Percentiles rank a stretch among this genome's conserved stretches.
Evolutionary conservation across 768 basidiomycete species (phyloP).

Genomic region (Leccinum broughii): DNA sequence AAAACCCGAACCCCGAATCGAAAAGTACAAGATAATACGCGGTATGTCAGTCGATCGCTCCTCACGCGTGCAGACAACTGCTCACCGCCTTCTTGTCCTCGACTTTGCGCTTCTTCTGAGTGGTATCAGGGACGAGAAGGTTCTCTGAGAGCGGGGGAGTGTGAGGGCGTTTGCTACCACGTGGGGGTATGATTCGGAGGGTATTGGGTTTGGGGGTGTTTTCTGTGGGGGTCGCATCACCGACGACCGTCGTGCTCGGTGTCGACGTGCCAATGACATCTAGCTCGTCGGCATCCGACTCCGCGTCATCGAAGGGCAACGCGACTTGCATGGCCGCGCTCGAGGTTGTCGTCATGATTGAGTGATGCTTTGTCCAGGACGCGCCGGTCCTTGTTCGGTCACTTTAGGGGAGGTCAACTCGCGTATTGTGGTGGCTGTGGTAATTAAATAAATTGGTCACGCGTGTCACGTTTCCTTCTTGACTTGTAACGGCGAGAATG

Average conservation of each 20-base stretch:
- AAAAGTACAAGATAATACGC: background rate
- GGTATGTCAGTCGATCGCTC: conserved; percentile 2
- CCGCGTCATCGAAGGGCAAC: conserved; percentile 7
- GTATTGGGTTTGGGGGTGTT: conserved; percentile 3
- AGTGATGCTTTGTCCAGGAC: background rate
- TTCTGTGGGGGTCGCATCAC: conserved; percentile 28
- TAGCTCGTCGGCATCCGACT: conserved; percentile 29
- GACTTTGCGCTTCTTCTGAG: conserved; percentile 33
- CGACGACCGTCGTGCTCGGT: conserved; percentile 30
- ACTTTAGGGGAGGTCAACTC: conserved; percentile 29
- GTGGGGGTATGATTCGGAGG: conserved; percentile 13
- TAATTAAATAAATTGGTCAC: background rate
- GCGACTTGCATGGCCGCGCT: conserved; percentile 6
- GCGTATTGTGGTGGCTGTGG: conserved; percentile 23
- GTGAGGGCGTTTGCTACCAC: conserved; percentile 22
- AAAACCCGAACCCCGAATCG: background rate
- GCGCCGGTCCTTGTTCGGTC: background rate
- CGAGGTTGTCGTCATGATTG: conserved; percentile 5
- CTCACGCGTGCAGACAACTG: background rate
- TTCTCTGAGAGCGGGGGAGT: conserved; percentile 7
- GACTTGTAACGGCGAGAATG: background rate
- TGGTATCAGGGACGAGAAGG: background rate
- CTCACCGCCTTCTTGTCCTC: conserved; percentile 45
- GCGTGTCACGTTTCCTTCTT: background rate
- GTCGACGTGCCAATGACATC: conserved; percentile 32